Conservation (phyloP, 179 eudicot genomes). For the Silene noctiflora region DNA sequence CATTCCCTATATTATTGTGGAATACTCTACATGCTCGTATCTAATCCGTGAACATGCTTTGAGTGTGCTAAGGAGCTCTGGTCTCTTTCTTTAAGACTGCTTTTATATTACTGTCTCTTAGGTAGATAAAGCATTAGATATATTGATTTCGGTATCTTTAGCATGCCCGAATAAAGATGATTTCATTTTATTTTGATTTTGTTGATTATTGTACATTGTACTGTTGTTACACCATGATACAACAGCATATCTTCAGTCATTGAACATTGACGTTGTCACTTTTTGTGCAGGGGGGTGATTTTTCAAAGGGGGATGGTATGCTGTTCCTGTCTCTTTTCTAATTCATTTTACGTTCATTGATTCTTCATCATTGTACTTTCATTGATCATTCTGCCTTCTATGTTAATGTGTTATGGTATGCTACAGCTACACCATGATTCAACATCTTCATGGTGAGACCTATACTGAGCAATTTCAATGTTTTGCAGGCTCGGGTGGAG, state of each 20-base stretch:
- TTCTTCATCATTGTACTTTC: constrained; percentile 24
- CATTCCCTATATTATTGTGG: neutral
- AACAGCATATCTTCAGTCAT: neutral
- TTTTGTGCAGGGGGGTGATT: constrained; percentile 88
- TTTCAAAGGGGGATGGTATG: constrained; percentile 93
- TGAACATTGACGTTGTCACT: constrained; percentile 18
- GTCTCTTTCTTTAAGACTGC: neutral
- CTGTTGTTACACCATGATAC: neutral
- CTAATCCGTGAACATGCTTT: neutral
- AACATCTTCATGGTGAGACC: constrained; percentile 42
- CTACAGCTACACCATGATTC: neutral
- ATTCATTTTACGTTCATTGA: neutral
- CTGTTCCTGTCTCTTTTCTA: constrained; percentile 15
- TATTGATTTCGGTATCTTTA: neutral
- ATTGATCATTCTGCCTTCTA: neutral
- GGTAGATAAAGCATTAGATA: neutral
- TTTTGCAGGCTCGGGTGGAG: constrained; percentile 99
- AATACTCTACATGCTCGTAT: neutral
- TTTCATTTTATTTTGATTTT: neutral
- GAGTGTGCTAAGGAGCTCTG: neutral
- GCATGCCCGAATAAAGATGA: neutral
- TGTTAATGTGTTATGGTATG: neutral
- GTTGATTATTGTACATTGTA: neutral
- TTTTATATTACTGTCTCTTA: neutral
- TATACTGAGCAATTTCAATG: constrained; percentile 58